A percentile compares a stretch with the other conserved stretches of the same genome.
Evolutionary conservation across 306 rosid genomes (phyloP).

Genomic region (Cicer chorassanicum): DNA sequence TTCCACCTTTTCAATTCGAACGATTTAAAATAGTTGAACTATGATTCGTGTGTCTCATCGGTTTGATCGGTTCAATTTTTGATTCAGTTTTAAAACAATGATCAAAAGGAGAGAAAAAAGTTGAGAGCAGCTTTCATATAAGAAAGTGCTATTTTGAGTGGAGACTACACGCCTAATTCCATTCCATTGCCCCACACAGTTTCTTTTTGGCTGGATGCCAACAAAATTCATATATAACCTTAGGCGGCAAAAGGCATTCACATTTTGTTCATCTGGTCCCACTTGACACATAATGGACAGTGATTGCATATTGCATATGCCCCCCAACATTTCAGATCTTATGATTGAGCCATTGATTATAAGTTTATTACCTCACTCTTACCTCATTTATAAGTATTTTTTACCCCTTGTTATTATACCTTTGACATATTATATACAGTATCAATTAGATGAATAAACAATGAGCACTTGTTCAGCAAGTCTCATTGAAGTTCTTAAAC

Average conservation of each 20-base stretch:
- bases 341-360: not conserved
- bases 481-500: conserved; percentile 7
- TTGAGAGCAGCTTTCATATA: not conserved
- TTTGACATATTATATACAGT: not conserved
- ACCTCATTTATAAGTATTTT: not conserved
- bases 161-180: conserved; percentile 28
- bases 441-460: not conserved
- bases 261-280: conserved; percentile 39
- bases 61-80: not conserved
- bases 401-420: not conserved
- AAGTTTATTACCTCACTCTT: not conserved
- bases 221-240: not conserved
- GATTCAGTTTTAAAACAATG: not conserved
- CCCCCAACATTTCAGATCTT: not conserved
- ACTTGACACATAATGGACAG: conserved; percentile 18
- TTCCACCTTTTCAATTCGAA: not conserved
- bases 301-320: not conserved
- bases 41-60: too few relatives aligned
- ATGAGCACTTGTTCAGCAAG: conserved; percentile 6
- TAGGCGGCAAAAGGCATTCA: conserved; percentile 10
- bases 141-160: conserved; percentile 37
- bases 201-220: conserved; percentile 32
- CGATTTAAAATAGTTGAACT: not conserved
- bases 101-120: not conserved
- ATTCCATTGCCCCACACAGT: conserved; percentile 28